Evolutionary conservation across 2,329 filamentous ascomycete species (phyloP).

Genomic region (Bipolaris cookei): DNA sequence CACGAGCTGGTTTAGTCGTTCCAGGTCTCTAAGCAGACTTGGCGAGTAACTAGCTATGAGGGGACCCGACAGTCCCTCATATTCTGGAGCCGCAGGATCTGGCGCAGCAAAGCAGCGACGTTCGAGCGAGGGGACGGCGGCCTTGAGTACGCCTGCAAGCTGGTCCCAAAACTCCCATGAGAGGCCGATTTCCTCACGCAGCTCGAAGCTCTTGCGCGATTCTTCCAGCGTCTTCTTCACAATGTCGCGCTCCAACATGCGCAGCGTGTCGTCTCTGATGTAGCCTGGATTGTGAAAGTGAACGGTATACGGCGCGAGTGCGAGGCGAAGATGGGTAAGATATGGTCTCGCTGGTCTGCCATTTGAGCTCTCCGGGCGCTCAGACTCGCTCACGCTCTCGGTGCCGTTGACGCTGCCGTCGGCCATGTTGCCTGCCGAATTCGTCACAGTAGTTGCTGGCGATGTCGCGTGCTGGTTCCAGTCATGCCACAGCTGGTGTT

Average conservation of each 20-base stretch:
- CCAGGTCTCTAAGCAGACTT: slow-evolving; percentile 65
- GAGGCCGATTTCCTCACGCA: slow-evolving; percentile 64
- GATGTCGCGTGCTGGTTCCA: slow-evolving; percentile 20
- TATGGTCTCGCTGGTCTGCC: slow-evolving; percentile 38
- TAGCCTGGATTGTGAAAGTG: slow-evolving; percentile 67
- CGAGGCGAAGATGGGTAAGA: slow-evolving; percentile 54
- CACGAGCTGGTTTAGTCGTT: slow-evolving; percentile 67
- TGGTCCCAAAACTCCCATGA: slow-evolving; percentile 66
- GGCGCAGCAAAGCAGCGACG: slow-evolving; percentile 67
- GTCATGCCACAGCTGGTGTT: slow-evolving; percentile 31
- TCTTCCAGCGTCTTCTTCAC: slow-evolving; percentile 66
- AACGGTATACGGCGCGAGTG: slow-evolving; percentile 57
- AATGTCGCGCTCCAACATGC: slow-evolving; percentile 60
- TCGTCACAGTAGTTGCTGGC: slow-evolving; percentile 9
- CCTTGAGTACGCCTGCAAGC: slow-evolving; percentile 62
- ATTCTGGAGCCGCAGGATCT: slow-evolving; percentile 62
- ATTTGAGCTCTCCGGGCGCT: slow-evolving; percentile 24
- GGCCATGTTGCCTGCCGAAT: slow-evolving; percentile 4
- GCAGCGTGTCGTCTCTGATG: slow-evolving; percentile 64
- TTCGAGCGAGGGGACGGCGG: slow-evolving; percentile 67
- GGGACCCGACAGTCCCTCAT: slow-evolving; percentile 65
- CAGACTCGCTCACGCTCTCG: slow-evolving; percentile 18
- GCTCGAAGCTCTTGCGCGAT: slow-evolving; percentile 62
- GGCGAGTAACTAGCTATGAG: slow-evolving; percentile 67
- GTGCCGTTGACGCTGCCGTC: slow-evolving; percentile 18